Base-by-base conservation (phyloP, 768 basidiomycete species). In the Russula abietina region DNA sequence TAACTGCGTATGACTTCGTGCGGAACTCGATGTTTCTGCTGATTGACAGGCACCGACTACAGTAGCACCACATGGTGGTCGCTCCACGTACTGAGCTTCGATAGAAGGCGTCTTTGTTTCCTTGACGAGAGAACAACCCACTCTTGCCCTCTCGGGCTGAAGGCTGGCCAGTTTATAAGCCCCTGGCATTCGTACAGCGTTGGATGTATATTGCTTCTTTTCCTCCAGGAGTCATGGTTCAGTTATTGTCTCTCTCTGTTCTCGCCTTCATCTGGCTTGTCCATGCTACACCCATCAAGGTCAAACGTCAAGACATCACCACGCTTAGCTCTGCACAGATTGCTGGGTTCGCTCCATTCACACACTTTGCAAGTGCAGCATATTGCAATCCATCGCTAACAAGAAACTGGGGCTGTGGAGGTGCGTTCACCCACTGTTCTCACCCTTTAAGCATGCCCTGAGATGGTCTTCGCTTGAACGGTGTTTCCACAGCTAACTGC, bases 401-500 rank as follows among this genome's bases (percentile, higher is more conserved):
- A 11, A 38, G 50, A 14, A 39, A 64, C 6, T 75, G 74, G 74
- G 66, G 10, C 32, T 75, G 74, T 48, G 74, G 74, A 1, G 57
- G 73, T 65, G 69, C 19, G 70, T 46, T 63, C 19, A 14, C 17
- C 19, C 26, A 10, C 4, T 16, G 12, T 16, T 22, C 1, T 22
- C 45, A 12, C 45, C 33, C 33, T 22, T 22, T n/a, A 24, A 17
- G 33, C 32, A 11, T 22, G 14, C 36, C 11, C 9, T 14, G 28
- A 24, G 12, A 28, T 5, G 17, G 19, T 41, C 30, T 38, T 53
- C n/a, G 32, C 45, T 24, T n/a, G 11, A 45, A 26, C 53, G 16
- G 11, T 9, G 14, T 19, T 24, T 2, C 14, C 22, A 19, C 41
- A 81, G 79, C 70, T 19, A 76, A 80, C 67, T 84, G 82, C 67